These are phyloP conservation scores for Sicyos baderoa DNA, from an alignment of 306 rosid species.

Conservation along the genomic window DNA sequence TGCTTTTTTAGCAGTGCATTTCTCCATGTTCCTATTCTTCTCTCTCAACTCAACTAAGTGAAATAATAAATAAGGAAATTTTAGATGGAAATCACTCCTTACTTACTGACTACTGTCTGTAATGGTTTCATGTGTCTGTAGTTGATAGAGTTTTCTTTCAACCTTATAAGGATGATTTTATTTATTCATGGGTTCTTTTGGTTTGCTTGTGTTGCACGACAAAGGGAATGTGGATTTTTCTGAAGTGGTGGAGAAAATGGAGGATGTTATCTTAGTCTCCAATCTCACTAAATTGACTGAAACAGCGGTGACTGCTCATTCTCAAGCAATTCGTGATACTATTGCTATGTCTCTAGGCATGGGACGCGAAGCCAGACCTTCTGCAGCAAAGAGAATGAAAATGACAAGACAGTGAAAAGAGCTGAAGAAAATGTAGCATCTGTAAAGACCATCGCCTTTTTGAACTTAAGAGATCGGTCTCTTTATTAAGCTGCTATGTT, in stretches of 20 bases:
- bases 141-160: no score
- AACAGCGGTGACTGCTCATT: not conserved
- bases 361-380: no score
- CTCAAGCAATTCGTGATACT: slow-evolving; percentile 28
- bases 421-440: no score
- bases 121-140: no score
- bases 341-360: not conserved
- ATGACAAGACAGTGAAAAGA: not conserved
- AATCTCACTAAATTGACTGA: not conserved
- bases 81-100: no score
- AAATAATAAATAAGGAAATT: no score
- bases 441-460: not conserved
- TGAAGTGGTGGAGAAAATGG: slow-evolving; percentile 41
- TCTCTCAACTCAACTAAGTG: no score
- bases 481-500: not conserved
- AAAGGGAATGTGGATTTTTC: slow-evolving; percentile 27
- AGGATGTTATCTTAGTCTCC: slow-evolving; percentile 36
- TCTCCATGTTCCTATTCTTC: no score
- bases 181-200: slow-evolving; percentile 3
- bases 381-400: slow-evolving; percentile 32
- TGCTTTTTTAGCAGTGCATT: no score
- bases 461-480: no score
- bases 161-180: no score
- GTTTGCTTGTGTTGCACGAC: slow-evolving; percentile 45
- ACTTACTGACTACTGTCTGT: no score